Evolutionary conservation across 2,329 filamentous ascomycete genomes (phyloP), one percentile per base, ranked within the genome.

Genomic region (Rhynchosporium secalis): DNA sequence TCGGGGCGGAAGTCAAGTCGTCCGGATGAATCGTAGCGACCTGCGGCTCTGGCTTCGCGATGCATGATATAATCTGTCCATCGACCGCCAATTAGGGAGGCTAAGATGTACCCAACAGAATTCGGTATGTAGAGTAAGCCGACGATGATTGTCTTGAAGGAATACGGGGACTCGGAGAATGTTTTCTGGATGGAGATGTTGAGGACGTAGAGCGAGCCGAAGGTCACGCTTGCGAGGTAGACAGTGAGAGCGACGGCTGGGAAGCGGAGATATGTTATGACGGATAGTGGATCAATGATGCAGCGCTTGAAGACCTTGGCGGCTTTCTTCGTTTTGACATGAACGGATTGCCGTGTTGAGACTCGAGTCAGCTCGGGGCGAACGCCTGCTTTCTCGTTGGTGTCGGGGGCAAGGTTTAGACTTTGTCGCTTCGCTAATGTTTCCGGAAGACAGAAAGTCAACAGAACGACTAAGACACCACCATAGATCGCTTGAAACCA

Each of bases 51-150:
- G 0, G 91, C 91, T 74, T 91, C 88, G 26, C 89, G 83, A 38
- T 84, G 80, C 91, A 95, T 95, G 75, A 95, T 94, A 20, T 76
- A 76, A 73, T 96, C 91, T 69, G 90, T 88, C 91, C 91, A 95
- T 47, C 79, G 80, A 0, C 91, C 91, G 46, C 90, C 90, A 41
- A 90, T 76, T 1, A 91, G 70, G 47, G 88, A 89, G 0, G 87
- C 83, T 4, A 85, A 65, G 51, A 93, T 77, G 75, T 94, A 95
- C 3, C 91, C 91, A 4, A 90, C 63, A 0, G 88, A 89, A 46
- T 85, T 84, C 0, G 91, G 89, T n/a, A 94, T 83, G 73, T 95
- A 95, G 28, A 92, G 78, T 41, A 92, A 77, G 10, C 91, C 91
- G 59, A 95, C 78, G 58, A 91, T 84, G 67, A 91, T 79, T 49